phyloP scores from a whole-genome alignment of 2,329 filamentous ascomycete species.

The Periglandula ipomoeae region DNA sequence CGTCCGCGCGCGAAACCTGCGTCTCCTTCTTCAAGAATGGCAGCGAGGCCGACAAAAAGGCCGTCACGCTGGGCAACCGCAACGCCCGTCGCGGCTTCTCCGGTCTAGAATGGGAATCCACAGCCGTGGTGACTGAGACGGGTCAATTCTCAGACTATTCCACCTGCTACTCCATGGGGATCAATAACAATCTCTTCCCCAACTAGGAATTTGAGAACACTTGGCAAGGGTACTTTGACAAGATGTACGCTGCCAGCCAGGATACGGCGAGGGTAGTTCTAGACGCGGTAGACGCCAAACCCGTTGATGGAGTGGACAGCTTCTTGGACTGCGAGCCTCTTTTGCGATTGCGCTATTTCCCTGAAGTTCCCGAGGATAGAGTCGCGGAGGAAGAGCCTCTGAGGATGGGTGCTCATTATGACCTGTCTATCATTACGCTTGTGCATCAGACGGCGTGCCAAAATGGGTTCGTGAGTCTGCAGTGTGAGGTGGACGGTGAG shows the following conservation, averaged over 20 bases:
- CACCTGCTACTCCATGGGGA: conserved; percentile 2
- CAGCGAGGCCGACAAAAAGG: not conserved
- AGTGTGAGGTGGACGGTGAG: not conserved
- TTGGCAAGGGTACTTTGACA: conserved; percentile 1
- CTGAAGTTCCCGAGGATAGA: not conserved
- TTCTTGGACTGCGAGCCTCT: not conserved
- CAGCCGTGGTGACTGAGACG: not conserved
- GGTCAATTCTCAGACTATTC: conserved; percentile 2
- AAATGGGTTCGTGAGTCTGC: conserved; percentile 3
- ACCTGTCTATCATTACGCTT: not conserved
- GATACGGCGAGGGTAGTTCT: not conserved
- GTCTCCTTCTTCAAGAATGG: not conserved
- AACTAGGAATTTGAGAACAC: not conserved
- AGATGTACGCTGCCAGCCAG: not conserved
- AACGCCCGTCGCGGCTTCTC: conserved; percentile 2
- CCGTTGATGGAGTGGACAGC: not conserved
- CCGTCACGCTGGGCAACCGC: not conserved
- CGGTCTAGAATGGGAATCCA: not conserved
- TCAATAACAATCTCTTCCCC: not conserved
- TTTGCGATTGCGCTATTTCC: not conserved
- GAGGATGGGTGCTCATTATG: conserved; percentile 1
- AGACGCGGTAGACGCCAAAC: not conserved
- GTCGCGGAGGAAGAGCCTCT: conserved; percentile 2
- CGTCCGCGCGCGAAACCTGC: not conserved
- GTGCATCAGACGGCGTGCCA: conserved; percentile 1